Base-by-base conservation (phyloP, 306 rosid species). In the Dalbergia cultrata region DNA sequence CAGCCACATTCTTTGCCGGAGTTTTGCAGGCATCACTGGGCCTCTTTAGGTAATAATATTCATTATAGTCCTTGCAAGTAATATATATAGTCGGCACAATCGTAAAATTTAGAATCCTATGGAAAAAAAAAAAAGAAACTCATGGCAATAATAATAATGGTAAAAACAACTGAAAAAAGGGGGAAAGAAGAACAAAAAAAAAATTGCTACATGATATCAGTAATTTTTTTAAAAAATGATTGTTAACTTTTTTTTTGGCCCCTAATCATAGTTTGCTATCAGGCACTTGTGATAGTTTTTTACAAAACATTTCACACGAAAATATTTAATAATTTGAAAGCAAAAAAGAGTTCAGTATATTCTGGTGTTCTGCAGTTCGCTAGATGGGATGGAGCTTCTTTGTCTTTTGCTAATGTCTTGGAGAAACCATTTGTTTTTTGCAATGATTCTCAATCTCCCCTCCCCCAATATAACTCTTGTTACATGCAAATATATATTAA, bases 1-100 rank as follows among this genome's bases (percentile, higher is more conserved):
- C 98, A 0, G 93, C 99, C 1, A 88, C 98, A 1, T 92, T 93
- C 88, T 91, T 93, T 44, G 94, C 99, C 13, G 99, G 99, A 52
- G 69, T 90, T 66, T 88, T 95, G 66, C 94, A 95, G 35, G 94
- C 97, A 56, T 80, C 92, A 8, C 78, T 95, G 10, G 99, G 99
- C 35, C 66, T 95, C 2, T 82, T 93, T 6, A 95, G 99, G 99
- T 91, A 34, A 65, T 41, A 10, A 17, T 9, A 37, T 54, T 49
- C 21, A 53, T 35, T 13, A 11, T 52, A 53, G 9, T 53, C 9
- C 62, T 57, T 7, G 12, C 26, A 16, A 53, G 4, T 16, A 53
- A 7, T 53, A 45, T 49, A 5, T 49, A 49, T 13, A 5, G 0
- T 13, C 41, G 31, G 31, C 31, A 26, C 31, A 26, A 26, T 26